Base-by-base conservation (phyloP, 441 rosid genomes). In the Francoa sonchifolia region DNA sequence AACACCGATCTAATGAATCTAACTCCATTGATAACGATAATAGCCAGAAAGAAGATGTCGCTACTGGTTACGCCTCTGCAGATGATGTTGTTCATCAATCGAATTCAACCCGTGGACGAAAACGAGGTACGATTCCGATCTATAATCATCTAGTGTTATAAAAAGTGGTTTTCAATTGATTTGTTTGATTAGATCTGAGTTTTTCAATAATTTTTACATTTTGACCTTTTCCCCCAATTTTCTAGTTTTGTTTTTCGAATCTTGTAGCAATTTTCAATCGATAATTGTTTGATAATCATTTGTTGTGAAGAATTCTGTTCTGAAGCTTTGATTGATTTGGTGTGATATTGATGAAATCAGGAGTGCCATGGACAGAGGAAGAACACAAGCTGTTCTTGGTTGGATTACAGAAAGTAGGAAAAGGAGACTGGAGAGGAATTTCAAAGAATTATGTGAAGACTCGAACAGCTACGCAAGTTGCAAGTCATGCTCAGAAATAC, bases 401-500 rank as follows among this genome's bases (percentile, higher is more conserved):
- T 18, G 61, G 61, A 15, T 26, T 56, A 12, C 54, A 48, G 42
- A 56, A 49, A 36, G 61, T 47, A 6, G 61, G 61, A 10, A 56
- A 56, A 39, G 61, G 61, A 1, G 61, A 56, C n/a, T 56, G 61
- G 61, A 56, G 61, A 42, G 61, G 61, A 12, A 56, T 56, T 2
- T 56, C 61, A 2, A 34, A 37, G 21, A 79, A 79, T 62, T 88
- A 76, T 43, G 95, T 88, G 0, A 84, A 84, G 63, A 69, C 83
- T 19, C 59, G 95, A 44, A 88, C 95, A 0, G 88, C 95, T 0
- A 84, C 97, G 5, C 97, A 88, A 68, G 95, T 88, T 3, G 97
- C 97, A 5, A 88, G 97, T 20, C 97, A 88, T 15, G 97, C 97
- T 58, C 97, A 88, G 69, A 88, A 88, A 29, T 82, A 84, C 57